Percentiles rank a stretch among this genome's conserved stretches.
Conservation (phyloP, 73 alveolate species). For the Blepharisma japonicum region DNA sequence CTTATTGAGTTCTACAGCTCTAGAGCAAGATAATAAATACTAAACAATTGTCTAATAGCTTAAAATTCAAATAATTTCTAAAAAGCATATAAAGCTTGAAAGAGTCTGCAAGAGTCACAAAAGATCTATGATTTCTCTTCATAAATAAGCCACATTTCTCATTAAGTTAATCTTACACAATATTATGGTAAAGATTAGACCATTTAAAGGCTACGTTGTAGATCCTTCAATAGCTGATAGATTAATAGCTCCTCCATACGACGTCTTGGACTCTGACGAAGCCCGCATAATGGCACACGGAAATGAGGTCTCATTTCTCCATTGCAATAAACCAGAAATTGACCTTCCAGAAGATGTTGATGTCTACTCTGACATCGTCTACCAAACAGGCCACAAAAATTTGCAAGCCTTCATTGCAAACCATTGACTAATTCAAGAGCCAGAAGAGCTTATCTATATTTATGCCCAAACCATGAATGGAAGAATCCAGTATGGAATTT, state of each 20-base stretch:
- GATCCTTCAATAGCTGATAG: constrained; percentile 43
- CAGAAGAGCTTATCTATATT: constrained; percentile 55
- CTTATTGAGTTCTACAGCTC: too few relatives aligned
- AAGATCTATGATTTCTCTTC: too few relatives aligned
- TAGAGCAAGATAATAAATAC: too few relatives aligned
- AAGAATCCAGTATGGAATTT: constrained; percentile 42
- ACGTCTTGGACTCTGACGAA: constrained; percentile 57
- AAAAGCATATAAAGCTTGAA: too few relatives aligned
- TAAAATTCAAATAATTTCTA: too few relatives aligned
- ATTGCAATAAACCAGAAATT: constrained; percentile 66
- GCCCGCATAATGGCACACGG: constrained; percentile 61
- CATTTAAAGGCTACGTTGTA: constrained; percentile 56
- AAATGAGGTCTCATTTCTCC: constrained; percentile 54
- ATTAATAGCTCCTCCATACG: constrained; percentile 66
- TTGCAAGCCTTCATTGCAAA: constrained; percentile 42
- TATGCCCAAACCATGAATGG: constrained; percentile 53
- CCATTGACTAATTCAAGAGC: constrained; percentile 51
- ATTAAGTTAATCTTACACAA: too few relatives aligned
- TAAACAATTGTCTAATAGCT: too few relatives aligned
- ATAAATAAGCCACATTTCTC: too few relatives aligned
- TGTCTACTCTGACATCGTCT: constrained; percentile 37
- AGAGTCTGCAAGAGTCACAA: too few relatives aligned
- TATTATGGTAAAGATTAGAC: constrained; percentile 56
- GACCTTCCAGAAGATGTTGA: constrained; percentile 54
- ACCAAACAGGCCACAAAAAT: constrained; percentile 59